phyloP scores from a whole-genome alignment of 768 basidiomycete species.

The Russula virescens region DNA sequence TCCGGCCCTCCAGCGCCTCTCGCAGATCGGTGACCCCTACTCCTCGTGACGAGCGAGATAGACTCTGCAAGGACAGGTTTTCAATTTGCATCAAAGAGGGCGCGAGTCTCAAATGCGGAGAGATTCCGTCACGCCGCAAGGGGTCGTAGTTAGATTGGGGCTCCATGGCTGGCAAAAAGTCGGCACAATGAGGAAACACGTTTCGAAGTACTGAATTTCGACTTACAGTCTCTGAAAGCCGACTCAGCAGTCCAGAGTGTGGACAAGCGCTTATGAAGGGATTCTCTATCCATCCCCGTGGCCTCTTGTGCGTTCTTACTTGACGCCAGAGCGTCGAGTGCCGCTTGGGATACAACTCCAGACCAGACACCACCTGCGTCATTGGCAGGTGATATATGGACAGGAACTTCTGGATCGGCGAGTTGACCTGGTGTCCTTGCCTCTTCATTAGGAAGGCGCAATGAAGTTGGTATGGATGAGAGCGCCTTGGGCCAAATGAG shows the following conservation, averaged over 20 bases:
- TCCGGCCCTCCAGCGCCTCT: slow-evolving; percentile 83
- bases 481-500: slow-evolving; percentile 11
- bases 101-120: slow-evolving; percentile 73
- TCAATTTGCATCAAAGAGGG: slow-evolving; percentile 88
- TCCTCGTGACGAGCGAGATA: slow-evolving; percentile 70
- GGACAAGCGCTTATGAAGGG: slow-evolving; percentile 20
- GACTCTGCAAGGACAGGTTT: slow-evolving; percentile 81
- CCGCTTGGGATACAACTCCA: slow-evolving; percentile 13
- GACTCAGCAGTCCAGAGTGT: slow-evolving; percentile 63
- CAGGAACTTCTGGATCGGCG: slow-evolving; percentile 8
- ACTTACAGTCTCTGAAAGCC: slow-evolving; percentile 73
- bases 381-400: slow-evolving; percentile 8
- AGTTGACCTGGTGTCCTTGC: slow-evolving; percentile 6
- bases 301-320: slow-evolving; percentile 18
- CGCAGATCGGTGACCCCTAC: slow-evolving; percentile 85
- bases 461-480: slow-evolving; percentile 10
- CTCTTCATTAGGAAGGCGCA: slow-evolving; percentile 15
- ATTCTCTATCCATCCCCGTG: slow-evolving; percentile 20
- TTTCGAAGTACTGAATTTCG: neutral
- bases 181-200: neutral
- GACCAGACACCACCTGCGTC: slow-evolving; percentile 6
- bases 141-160: slow-evolving; percentile 47
- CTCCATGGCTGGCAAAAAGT: slow-evolving; percentile 45
- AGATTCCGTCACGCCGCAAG: slow-evolving; percentile 60
- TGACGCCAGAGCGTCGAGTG: slow-evolving; percentile 5